Conservation (phyloP, 1,284 basidiomycete species). For the Fomitopsis palustris region DNA sequence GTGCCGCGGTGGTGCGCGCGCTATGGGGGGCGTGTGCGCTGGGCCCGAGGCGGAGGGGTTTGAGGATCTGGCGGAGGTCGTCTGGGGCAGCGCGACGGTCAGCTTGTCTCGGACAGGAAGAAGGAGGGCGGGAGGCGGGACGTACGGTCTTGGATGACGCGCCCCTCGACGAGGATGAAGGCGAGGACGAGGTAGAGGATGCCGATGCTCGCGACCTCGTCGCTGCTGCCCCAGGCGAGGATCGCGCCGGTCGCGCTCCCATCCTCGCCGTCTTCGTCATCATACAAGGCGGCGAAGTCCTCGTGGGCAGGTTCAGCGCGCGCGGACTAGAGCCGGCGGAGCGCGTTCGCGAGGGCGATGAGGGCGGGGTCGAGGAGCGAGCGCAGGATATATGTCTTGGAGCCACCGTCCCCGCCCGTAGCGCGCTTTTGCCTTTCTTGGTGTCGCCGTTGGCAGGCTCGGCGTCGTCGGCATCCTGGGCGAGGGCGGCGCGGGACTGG, state of each 20-base stretch:
- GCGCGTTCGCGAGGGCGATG: slow-evolving; percentile 54
- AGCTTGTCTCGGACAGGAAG: not conserved
- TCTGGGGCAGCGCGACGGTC: slow-evolving; percentile 27
- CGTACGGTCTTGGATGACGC: slow-evolving; percentile 63
- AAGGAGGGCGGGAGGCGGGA: slow-evolving; percentile 8
- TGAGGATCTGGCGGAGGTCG: slow-evolving; percentile 60
- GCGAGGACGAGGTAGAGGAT: slow-evolving; percentile 69
- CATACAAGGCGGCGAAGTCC: slow-evolving; percentile 40
- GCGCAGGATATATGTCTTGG: slow-evolving; percentile 75
- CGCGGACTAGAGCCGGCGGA: slow-evolving; percentile 51
- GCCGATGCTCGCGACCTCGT: slow-evolving; percentile 61
- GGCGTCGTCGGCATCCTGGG: slow-evolving; percentile 29
- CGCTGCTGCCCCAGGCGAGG: slow-evolving; percentile 62
- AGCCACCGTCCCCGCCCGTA: slow-evolving; percentile 39
- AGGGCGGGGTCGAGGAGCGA: slow-evolving; percentile 54
- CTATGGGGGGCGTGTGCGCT: slow-evolving; percentile 42
- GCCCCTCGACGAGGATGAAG: slow-evolving; percentile 67
- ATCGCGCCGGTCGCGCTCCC: slow-evolving; percentile 52
- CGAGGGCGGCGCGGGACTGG: slow-evolving; percentile 53
- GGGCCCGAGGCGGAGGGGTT: slow-evolving; percentile 53
- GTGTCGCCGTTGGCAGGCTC: slow-evolving; percentile 33
- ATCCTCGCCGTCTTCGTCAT: slow-evolving; percentile 39
- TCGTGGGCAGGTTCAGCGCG: slow-evolving; percentile 41
- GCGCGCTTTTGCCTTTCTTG: slow-evolving; percentile 28
- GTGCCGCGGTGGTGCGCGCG: slow-evolving; percentile 43